phyloP scores from a whole-genome alignment of 1,139 yeast species.

The Pneumocystis wakefieldiae region DNA sequence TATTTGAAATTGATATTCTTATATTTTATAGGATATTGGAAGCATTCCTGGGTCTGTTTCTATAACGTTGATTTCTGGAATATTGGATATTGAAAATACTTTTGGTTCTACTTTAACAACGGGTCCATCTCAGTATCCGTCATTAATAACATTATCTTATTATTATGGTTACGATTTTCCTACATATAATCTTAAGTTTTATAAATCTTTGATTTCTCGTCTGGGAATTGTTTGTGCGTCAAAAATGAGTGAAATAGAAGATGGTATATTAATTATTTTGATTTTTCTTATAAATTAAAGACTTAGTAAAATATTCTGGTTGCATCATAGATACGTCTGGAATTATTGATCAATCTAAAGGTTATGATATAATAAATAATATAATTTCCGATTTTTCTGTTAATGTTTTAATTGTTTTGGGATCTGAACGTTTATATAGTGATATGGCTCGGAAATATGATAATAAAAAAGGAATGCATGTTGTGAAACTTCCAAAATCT shows the following conservation, averaged over 20 bases:
- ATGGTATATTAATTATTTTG: neutral
- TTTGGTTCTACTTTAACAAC: slow-evolving; percentile 79
- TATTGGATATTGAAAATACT: slow-evolving; percentile 58
- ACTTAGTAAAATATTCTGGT: slow-evolving; percentile 41
- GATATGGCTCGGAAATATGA: slow-evolving; percentile 47
- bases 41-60: slow-evolving; percentile 61
- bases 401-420: slow-evolving; percentile 26
- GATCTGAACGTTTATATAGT: slow-evolving; percentile 39
- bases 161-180: slow-evolving; percentile 58
- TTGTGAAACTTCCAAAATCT: slow-evolving; percentile 52
- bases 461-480: slow-evolving; percentile 27
- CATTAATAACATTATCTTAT: slow-evolving; percentile 75
- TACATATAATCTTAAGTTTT: slow-evolving; percentile 45
- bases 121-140: slow-evolving; percentile 60
- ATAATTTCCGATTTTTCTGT: slow-evolving; percentile 47
- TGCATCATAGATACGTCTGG: slow-evolving; percentile 69
- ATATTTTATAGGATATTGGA: slow-evolving; percentile 16
- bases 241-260: slow-evolving; percentile 39
- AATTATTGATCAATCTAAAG: slow-evolving; percentile 33
- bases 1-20: slow-evolving; percentile 42
- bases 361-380: slow-evolving; percentile 38
- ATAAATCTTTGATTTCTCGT: slow-evolving; percentile 39
- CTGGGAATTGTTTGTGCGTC: slow-evolving; percentile 45
- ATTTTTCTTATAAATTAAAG: neutral
- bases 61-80: slow-evolving; percentile 71